Evolutionary conservation across 192 early-diverging fungal species (phyloP), one percentile per base, ranked within the genome.

Genomic region (Umbelopsis sp.): DNA sequence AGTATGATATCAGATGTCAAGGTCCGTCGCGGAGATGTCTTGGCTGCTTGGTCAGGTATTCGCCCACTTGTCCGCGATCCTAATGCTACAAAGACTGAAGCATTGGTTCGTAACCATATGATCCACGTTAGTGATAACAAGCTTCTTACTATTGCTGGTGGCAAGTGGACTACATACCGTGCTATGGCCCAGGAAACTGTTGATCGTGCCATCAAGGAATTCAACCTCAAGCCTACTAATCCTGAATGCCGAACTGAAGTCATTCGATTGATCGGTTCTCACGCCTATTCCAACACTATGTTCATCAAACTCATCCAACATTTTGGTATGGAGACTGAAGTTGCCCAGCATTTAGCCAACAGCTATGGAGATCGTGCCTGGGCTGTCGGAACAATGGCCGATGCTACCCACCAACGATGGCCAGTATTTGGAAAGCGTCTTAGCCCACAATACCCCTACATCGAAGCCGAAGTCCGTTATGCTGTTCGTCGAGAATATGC

Each of bases 161-260:
- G 97, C 69, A 98, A 98, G 77, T 98, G 97, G 97, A 98, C 97
- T 2, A 98, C 97, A 0, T 98, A 97, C 84, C 90, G 97, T 69
- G 90, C 92, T 69, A 98, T 98, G 97, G 96, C 97, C 43, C 86
- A 92, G 71, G 97, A 98, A 74, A 97, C 96, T 0, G 85, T 98
- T 69, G 96, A 98, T 80, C 78, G 81, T 70, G 97, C 97, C 4
- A 87, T 97, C 70, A 75, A 91, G 69, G 84, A 85, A 47, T 95
- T 93, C 74, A 81, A 73, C 5, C 84, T 97, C 26, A 76, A 87
- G 25, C 91, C 93, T 4, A 71, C 80, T 14, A 84, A 88, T 26
- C 87, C 82, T 14, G 51, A 52, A 10, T 96, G 95, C 82, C 83
- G 87, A 45, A 96, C 94, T 36, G 92, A 93, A 75, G 67, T 78